Percentiles rank a stretch among this genome's conserved stretches.
Evolutionary conservation across 805 yeast species (phyloP).

Genomic region (Candida methanosorbosa): DNA sequence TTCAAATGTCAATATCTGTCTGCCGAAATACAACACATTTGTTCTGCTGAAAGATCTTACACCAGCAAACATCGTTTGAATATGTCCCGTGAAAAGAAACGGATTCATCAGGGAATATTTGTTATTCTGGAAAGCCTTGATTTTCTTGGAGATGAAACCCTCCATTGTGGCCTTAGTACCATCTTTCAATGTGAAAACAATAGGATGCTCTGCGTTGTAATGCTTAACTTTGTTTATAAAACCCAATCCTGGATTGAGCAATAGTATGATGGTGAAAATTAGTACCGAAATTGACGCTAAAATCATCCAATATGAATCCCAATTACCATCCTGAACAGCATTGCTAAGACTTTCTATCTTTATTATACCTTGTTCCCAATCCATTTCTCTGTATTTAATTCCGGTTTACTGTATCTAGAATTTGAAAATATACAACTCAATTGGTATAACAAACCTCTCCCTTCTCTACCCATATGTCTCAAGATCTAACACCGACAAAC

Average conservation of each 20-base stretch:
- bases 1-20: conserved; percentile 46
- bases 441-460: no score
- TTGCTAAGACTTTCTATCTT: no score
- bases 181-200: neutral
- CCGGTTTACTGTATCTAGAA: no score
- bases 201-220: neutral
- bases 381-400: no score
- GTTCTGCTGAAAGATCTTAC: conserved; percentile 39
- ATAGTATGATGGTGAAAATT: neutral
- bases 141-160: conserved; percentile 12
- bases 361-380: no score
- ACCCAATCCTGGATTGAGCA: neutral
- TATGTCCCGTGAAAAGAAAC: conserved; percentile 52
- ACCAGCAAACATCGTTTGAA: conserved; percentile 70
- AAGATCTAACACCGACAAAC: no score
- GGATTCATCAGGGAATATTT: conserved; percentile 54
- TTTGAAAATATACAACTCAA: no score
- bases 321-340: no score
- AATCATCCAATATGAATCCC: no score
- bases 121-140: conserved; percentile 38
- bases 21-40: conserved; percentile 62
- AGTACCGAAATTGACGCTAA: neutral
- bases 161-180: conserved; percentile 6
- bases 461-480: no score
- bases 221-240: conserved; percentile 1